Percentiles rank a stretch among this genome's conserved stretches.
phyloP scores from a whole-genome alignment of 2,329 filamentous ascomycete genomes.

The Ceratocystiopsis minuta region DNA sequence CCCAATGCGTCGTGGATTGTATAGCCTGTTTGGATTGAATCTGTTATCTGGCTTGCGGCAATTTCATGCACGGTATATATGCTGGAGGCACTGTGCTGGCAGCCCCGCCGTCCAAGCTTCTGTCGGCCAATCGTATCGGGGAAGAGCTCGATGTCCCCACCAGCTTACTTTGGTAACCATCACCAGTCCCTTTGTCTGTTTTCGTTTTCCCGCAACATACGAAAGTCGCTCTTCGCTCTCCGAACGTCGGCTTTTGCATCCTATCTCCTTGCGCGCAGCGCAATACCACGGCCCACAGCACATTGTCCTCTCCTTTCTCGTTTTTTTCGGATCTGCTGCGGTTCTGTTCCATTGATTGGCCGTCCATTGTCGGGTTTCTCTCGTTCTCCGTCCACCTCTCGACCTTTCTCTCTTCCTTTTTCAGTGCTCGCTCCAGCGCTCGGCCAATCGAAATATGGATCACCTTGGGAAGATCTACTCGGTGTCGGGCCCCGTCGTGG shows the following conservation, averaged over 20 bases:
- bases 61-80: constrained; percentile 4
- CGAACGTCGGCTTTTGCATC: no score
- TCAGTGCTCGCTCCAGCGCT: background rate
- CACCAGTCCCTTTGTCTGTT: background rate
- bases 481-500: constrained; percentile 52
- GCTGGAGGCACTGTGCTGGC: constrained; percentile 3
- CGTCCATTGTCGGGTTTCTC: no score
- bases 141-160: constrained; percentile 1
- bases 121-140: no score
- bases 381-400: background rate
- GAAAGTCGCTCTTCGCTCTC: background rate
- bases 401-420: background rate
- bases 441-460: constrained; percentile 3
- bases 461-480: constrained; percentile 13
- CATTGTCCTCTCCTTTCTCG: background rate
- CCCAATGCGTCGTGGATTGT: background rate
- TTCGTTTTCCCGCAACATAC: background rate
- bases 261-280: no score
- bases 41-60: constrained; percentile 4
- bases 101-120: no score
- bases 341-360: no score
- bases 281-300: no score
- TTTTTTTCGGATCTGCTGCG: background rate
- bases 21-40: no score
- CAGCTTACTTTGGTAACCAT: constrained; percentile 2